Base-by-base conservation (phyloP, 306 rosid species). In the Malus fusca region DNA sequence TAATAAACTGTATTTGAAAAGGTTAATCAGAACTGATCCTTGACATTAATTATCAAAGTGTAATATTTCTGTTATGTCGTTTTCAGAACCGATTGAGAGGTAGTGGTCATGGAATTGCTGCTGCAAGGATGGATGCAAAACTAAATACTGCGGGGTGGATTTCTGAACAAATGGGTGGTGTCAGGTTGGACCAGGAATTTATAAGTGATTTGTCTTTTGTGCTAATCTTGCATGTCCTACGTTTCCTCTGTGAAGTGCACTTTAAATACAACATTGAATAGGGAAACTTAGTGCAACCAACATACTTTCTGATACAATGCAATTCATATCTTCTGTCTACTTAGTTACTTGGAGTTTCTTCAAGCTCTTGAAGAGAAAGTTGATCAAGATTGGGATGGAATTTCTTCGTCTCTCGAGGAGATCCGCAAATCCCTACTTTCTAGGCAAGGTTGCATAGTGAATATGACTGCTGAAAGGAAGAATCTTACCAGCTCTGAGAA, bases 111-210 rank as follows among this genome's bases (percentile, higher is more conserved):
- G 99, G 96, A 82, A 84, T 95, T 81, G 96, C 93, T 15, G 99
- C 99, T 79, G 90, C 97, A 75, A 90, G 99, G 88, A 92, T 95
- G 99, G 97, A 92, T 81, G 99, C 97, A 40, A 95, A 95, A 84
- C 84, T 92, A 72, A 95, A 89, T 78, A 87, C 87, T 75, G 93
- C 96, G 0, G 99, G 99, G 75, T 95, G 96, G 99, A 84, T 95
- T 81, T 88, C 99, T 59, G 99, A 95, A 82, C 88, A 84, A 79
- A 95, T 92, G 99, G 97, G 97, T 79, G 99, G 99, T 83, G 85
- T 90, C 86, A 92, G 99, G 97, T 95, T 84, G 79, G 85, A 31
- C 80, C 68, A n/a, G 35, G 69, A 82, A 80, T 72, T 78, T 67
- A 75, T 61, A 30, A 69, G 63, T 58, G 44, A 26, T 21, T 58